phyloP scores from a whole-genome alignment of 768 basidiomycete genomes.

The Pluteus cervinus region DNA sequence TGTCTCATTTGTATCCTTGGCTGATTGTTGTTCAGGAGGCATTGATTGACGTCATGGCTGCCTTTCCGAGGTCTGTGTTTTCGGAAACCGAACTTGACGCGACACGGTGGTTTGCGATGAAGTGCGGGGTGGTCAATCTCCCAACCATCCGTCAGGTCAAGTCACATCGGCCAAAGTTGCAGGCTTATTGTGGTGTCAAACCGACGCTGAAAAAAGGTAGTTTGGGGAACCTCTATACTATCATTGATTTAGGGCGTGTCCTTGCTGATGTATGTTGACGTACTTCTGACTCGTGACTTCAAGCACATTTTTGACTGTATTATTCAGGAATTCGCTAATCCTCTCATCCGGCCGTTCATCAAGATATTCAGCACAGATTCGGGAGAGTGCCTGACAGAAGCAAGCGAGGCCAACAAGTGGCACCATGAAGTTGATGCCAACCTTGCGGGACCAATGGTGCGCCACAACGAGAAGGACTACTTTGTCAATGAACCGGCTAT shows the following conservation, averaged over 20 bases:
- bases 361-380: conserved; percentile 3
- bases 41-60: too few relatives aligned
- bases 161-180: too few relatives aligned
- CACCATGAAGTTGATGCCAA: not conserved
- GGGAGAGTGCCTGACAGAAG: not conserved
- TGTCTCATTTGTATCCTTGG: too few relatives aligned
- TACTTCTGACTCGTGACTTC: too few relatives aligned
- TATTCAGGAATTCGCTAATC: conserved; percentile 8
- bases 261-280: conserved; percentile 5
- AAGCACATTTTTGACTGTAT: not conserved
- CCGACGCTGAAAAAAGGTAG: too few relatives aligned
- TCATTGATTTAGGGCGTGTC: conserved; percentile 5
- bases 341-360: conserved; percentile 4
- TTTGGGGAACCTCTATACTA: conserved; percentile 8
- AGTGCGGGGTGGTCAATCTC: too few relatives aligned
- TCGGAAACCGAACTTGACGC: too few relatives aligned
- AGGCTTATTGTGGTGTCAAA: too few relatives aligned
- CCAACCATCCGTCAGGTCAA: too few relatives aligned
- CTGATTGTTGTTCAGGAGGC: too few relatives aligned
- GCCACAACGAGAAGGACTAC: not conserved
- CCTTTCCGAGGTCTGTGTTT: too few relatives aligned
- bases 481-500: conserved; percentile 2
- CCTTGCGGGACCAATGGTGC: not conserved
- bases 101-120: too few relatives aligned
- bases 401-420: conserved; percentile 4